Conservation (phyloP, 768 basidiomycete species). For the Filobasidium wieringae region DNA sequence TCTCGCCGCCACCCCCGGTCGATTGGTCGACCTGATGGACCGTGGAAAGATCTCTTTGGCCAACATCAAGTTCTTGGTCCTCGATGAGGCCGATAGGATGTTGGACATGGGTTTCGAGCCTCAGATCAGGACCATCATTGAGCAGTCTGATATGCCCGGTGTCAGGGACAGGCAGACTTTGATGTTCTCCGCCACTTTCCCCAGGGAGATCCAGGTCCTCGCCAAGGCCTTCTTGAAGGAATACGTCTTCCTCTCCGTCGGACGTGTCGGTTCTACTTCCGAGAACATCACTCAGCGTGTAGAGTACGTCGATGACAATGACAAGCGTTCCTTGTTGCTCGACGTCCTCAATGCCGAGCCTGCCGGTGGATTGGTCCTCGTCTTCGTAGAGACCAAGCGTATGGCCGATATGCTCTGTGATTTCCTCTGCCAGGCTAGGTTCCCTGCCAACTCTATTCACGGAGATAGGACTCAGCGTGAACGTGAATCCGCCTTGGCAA, state of each 20-base stretch:
- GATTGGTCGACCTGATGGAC: constrained; percentile 96
- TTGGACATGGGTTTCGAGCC: constrained; percentile 99
- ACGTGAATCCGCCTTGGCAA: constrained; percentile 87
- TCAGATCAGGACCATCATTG: constrained; percentile 94
- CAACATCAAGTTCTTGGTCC: constrained; percentile 93
- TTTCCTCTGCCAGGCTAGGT: constrained; percentile 69
- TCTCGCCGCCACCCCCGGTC: constrained; percentile 90
- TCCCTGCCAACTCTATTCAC: constrained; percentile 92
- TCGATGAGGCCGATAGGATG: constrained; percentile 99
- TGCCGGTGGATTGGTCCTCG: constrained; percentile 69
- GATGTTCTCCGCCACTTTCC: constrained; percentile 99
- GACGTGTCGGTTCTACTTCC: constrained; percentile 93
- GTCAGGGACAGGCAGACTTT: constrained; percentile 84
- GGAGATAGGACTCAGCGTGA: constrained; percentile 96
- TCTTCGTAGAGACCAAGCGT: constrained; percentile 98
- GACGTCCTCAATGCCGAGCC: constrained; percentile 77
- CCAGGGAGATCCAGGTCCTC: constrained; percentile 75
- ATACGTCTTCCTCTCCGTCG: constrained; percentile 96
- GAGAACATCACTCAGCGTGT: constrained; percentile 99
- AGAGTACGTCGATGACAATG: constrained; percentile 92
- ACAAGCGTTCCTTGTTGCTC: constrained; percentile 92
- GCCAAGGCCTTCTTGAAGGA: constrained; percentile 46
- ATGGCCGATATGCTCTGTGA: constrained; percentile 99
- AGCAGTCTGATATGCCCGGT: constrained; percentile 98
- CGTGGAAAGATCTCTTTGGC: constrained; percentile 90